Evolutionary conservation across 2,329 filamentous ascomycete species (phyloP).

Genomic region (Sphaceloma murrayae): DNA sequence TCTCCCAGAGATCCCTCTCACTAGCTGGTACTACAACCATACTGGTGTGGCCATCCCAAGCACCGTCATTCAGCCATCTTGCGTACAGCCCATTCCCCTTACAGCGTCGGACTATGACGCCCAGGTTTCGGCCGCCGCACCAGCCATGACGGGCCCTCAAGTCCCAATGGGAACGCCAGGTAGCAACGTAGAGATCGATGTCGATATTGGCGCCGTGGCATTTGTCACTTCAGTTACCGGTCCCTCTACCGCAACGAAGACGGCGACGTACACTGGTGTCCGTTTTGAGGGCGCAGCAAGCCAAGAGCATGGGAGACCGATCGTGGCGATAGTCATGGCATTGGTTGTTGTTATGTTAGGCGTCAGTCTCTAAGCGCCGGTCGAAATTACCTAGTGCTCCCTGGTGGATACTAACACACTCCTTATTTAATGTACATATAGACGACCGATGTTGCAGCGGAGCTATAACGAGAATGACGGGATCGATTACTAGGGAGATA

Average conservation of each 20-base stretch:
- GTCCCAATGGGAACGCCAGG: slow-evolving; percentile 8
- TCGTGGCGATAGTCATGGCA: background rate
- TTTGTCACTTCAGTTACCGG: background rate
- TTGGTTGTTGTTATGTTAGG: background rate
- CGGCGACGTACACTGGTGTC: background rate
- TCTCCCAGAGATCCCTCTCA: slow-evolving; percentile 6
- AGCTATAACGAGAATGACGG: too few relatives aligned
- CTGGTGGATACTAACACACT: too few relatives aligned
- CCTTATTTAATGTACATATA: too few relatives aligned
- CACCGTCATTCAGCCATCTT: slow-evolving; percentile 6
- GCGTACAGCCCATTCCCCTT: slow-evolving; percentile 9
- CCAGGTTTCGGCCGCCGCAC: background rate
- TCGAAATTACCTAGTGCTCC: slow-evolving; percentile 5
- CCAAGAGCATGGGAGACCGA: background rate
- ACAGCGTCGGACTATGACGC: slow-evolving; percentile 5
- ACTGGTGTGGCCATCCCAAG: background rate
- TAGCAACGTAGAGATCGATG: slow-evolving; percentile 3
- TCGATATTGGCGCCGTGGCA: slow-evolving; percentile 1
- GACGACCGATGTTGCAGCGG: too few relatives aligned
- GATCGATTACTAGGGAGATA: too few relatives aligned
- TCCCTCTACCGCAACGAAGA: background rate
- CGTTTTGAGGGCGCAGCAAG: slow-evolving; percentile 1
- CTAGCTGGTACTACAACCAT: slow-evolving; percentile 7
- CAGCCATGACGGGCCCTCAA: slow-evolving; percentile 6
- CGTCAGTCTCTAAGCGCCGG: background rate